Percentiles rank a stretch among this genome's conserved stretches.
phyloP scores from a whole-genome alignment of 441 rosid species.

The Pelargonium myrrhifolium region DNA sequence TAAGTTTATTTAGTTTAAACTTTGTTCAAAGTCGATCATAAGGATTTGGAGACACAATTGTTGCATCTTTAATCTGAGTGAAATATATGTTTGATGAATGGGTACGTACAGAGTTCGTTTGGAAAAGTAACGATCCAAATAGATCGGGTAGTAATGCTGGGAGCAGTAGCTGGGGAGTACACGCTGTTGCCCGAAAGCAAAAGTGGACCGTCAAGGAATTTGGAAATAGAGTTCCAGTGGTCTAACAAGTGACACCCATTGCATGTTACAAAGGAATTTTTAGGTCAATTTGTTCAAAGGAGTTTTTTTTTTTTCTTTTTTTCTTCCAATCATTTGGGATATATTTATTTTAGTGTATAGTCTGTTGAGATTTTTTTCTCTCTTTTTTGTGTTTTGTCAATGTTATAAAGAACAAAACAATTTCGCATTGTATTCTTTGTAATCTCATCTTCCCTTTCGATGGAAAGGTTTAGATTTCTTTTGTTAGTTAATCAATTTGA shows the following conservation, averaged over 20 bases:
- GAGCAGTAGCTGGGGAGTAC: slow-evolving; percentile 94
- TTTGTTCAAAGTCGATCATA: background rate
- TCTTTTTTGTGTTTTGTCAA: slow-evolving; percentile 28
- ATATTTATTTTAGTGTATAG: slow-evolving; percentile 38
- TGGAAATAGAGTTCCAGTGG: slow-evolving; percentile 98
- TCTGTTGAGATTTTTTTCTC: slow-evolving; percentile 22
- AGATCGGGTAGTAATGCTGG: slow-evolving; percentile 94
- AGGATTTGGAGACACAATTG: too few relatives aligned
- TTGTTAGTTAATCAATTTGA: slow-evolving; percentile 25
- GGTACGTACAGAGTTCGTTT: slow-evolving; percentile 69
- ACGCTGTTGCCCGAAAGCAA: slow-evolving; percentile 87
- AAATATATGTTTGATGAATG: background rate
- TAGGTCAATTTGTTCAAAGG: slow-evolving; percentile 15
- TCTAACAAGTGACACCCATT: slow-evolving; percentile 68
- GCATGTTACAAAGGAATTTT: slow-evolving; percentile 1
- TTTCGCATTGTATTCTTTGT: slow-evolving; percentile 44
- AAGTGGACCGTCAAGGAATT: slow-evolving; percentile 80
- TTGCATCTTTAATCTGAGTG: background rate
- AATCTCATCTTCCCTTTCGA: slow-evolving; percentile 20
- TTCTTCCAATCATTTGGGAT: slow-evolving; percentile 13
- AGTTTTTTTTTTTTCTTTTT: slow-evolving; percentile 11
- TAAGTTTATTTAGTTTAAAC: too few relatives aligned
- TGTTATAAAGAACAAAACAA: slow-evolving; percentile 19
- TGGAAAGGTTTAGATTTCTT: slow-evolving; percentile 1
- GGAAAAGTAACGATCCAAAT: slow-evolving; percentile 99